These are phyloP conservation scores for Cyberlindnera suaveolens DNA, from an alignment of 805 yeast species.

Conservation along the genomic window DNA sequence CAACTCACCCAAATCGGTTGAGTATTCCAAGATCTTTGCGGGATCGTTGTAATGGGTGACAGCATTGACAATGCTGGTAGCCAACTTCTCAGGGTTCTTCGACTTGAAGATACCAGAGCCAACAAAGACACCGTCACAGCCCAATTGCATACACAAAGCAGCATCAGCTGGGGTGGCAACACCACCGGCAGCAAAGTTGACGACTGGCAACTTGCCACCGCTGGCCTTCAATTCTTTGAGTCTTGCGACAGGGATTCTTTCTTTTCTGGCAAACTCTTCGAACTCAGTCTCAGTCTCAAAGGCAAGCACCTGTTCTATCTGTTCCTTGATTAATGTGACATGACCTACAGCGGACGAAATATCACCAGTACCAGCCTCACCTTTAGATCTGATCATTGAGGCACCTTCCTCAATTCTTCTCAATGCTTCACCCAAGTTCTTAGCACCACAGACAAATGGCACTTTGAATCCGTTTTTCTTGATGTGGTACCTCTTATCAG, in stretches of 20 bases:
- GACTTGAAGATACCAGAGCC: slow-evolving; percentile 1
- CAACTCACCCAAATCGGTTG: neutral
- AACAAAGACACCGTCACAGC: slow-evolving; percentile 1
- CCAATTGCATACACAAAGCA: neutral
- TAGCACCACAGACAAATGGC: neutral
- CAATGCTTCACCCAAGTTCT: slow-evolving; percentile 1
- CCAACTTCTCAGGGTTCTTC: neutral
- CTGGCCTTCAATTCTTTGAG: neutral
- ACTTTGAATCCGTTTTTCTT: neutral
- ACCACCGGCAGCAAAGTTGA: neutral
- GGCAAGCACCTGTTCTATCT: neutral
- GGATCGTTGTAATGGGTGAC: neutral
- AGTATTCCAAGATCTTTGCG: neutral
- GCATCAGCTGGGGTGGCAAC: neutral
- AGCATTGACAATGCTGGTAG: neutral
- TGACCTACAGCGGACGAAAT: neutral
- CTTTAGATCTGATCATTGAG: neutral
- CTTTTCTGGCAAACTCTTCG: neutral
- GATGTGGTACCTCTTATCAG: neutral
- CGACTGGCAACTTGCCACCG: neutral
- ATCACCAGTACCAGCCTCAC: slow-evolving; percentile 1
- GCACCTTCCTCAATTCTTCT: slow-evolving; percentile 1
- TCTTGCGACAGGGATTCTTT: neutral
- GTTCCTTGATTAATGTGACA: neutral
- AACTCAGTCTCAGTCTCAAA: neutral